Base-by-base conservation (phyloP, 768 basidiomycete genomes). In the Pluteus cervinus region DNA sequence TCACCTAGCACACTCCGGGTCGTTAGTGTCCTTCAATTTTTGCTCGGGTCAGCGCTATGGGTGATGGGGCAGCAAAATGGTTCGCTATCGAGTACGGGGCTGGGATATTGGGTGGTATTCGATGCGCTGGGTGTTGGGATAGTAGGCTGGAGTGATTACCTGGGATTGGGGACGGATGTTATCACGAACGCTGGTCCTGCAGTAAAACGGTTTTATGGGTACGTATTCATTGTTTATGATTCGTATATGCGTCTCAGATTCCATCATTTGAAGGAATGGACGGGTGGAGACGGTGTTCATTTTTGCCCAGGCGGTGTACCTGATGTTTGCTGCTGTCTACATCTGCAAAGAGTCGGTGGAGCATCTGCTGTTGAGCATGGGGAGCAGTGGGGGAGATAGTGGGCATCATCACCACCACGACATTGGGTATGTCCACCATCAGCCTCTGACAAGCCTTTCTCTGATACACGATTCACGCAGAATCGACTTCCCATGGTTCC, bases 271-370 rank as follows among this genome's bases (percentile, higher is more conserved):
- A 37, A 86, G 85, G 39, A 76, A 75, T 41, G 73, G 75, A 4
- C 79, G 87, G 1, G 50, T 81, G 25, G 77, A 78, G 48, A 84
- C 83, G 1, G 73, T 86, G 3, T 54, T 80, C 38, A 65, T 88
- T 56, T 99, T 98, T 50, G 79, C 89, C 1, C 94, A 97, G 51
- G 78, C 80, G 7, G 86, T 99, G 9, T 98, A 96, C 59, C 68
- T 99, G 39, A 79, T 94, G 66, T 99, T 98, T 55, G 79, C 91
- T 0, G 80, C 89, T 0, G 84, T 97, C 2, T 99, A 98, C 62
- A 85, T 98, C 12, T 92, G 90, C 51, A 98, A 99, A 54, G 96
- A 99, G 69, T 86, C 92, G 1, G 70, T 98, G 4, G 94, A 99
- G 60, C 92, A 94, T 60, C 58, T 96, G 26, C 56, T 99, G 11